phyloP scores from a whole-genome alignment of 192 early-diverging fungal species.

The Kickxella alabastrina region DNA sequence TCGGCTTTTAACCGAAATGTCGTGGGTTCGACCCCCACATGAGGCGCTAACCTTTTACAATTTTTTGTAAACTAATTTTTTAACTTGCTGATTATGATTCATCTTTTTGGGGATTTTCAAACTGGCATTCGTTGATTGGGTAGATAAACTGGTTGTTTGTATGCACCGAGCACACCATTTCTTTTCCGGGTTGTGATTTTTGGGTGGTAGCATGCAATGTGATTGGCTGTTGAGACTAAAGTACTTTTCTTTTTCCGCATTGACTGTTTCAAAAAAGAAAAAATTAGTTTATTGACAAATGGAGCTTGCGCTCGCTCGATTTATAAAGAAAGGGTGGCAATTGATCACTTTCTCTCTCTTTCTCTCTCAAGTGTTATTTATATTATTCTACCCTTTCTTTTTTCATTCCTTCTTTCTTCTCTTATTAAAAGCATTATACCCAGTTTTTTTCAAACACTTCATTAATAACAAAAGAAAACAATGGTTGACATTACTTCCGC shows the following conservation, averaged over 20 bases:
- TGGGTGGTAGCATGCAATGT: slow-evolving; percentile 2
- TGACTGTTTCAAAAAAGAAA: not conserved
- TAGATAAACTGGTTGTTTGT: too few species aligned
- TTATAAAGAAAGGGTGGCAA: too few species aligned
- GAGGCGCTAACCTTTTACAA: slow-evolving; percentile 2
- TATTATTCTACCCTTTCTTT: not conserved
- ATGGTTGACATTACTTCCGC: slow-evolving; percentile 6
- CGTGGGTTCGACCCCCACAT: slow-evolving; percentile 26
- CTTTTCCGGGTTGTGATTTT: not conserved
- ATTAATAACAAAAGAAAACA: not conserved
- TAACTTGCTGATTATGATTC: too few species aligned
- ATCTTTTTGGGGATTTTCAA: too few species aligned
- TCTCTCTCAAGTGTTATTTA: not conserved
- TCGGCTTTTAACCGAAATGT: slow-evolving; percentile 33
- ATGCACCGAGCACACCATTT: slow-evolving; percentile 15
- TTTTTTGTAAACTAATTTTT: too few species aligned
- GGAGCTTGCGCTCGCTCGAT: too few species aligned
- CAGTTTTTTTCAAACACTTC: not conserved
- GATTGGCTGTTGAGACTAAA: slow-evolving; percentile 5
- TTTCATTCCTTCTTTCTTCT: not conserved
- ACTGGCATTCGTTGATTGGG: too few species aligned
- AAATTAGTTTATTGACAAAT: not conserved
- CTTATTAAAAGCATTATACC: slow-evolving; percentile 3
- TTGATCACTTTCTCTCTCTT: not conserved
- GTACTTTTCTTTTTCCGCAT: not conserved